Evolutionary conservation across 805 yeast species (phyloP), one percentile per base, ranked within the genome.

Genomic region (Kurtzmaniella fragi): DNA sequence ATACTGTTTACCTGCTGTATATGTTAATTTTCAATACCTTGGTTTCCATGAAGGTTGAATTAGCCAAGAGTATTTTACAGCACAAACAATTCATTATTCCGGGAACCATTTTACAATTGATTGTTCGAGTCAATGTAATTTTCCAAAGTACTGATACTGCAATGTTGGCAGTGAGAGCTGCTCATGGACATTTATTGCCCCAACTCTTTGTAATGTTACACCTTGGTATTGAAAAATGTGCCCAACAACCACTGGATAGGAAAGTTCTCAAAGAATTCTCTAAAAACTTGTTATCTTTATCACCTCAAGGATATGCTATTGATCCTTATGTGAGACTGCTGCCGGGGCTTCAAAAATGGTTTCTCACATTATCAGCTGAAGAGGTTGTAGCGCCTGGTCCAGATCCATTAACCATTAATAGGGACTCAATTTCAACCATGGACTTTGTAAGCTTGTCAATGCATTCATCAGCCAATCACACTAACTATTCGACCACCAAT

Each of bases 231-330:
- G 39, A 36, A 16, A 17, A 10, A 27, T 15, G 13, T 11, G 16
- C 5, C 4, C 17, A 16, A 6, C 17, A 15, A 16, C 11, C 17
- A 12, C 20, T 14, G 17, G 25, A 13, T 11, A 16, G 32, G 14
- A 10, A 11, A n/a, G 8, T 15, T 8, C 14, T 36, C 3, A 12
- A 29, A 7, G 34, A 29, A 17, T 36, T 29, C 16, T 17, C 30
- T 15, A n/a, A 12, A 25, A 29, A 13, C 12, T 14, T 36, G 5
- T 14, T 29, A 7, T 13, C 27, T n/a, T 17, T 36, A 5, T 36
- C 39, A 7, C 39, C 39, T 11, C 29, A 17, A 13, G 39, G 39
- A 6, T 29, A 36, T 12, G 17, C 29, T 12, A 20, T 36, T 8
- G 32, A 36, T 17, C 28, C 17, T 5, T 29, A 36, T 14, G 27